Percentiles rank a stretch among this genome's conserved stretches.
These are phyloP conservation scores for Trichosporon ovoides DNA, from an alignment of 1,284 basidiomycete species.

Conservation along the genomic window DNA sequence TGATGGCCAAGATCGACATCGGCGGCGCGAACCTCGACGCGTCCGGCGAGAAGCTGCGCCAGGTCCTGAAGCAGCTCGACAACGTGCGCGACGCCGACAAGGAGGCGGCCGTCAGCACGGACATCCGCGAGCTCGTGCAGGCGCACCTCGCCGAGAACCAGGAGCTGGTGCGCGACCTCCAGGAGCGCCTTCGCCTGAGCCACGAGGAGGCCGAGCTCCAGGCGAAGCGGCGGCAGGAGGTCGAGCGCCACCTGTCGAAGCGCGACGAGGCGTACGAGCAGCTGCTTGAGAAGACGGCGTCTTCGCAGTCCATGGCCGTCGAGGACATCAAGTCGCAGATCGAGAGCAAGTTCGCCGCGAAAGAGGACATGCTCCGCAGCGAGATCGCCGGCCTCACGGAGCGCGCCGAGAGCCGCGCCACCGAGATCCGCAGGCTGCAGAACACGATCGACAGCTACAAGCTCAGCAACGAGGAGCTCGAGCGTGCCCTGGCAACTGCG, in stretches of 20 bases:
- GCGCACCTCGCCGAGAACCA: conserved; percentile 87
- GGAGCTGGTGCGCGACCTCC: conserved; percentile 74
- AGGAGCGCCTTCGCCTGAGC: conserved; percentile 79
- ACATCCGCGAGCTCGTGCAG: conserved; percentile 58
- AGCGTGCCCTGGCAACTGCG: conserved; percentile 93
- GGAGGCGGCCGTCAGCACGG: conserved; percentile 32
- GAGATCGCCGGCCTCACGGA: conserved; percentile 85
- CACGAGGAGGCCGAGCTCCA: conserved; percentile 91
- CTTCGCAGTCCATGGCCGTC: conserved; percentile 54
- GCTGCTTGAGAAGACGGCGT: conserved; percentile 58
- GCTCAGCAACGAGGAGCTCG: conserved; percentile 95
- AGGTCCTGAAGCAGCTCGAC: conserved; percentile 40
- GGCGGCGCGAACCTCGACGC: conserved; percentile 33
- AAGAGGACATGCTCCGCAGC: conserved; percentile 79
- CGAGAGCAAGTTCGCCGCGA: conserved; percentile 86
- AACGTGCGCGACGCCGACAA: conserved; percentile 17
- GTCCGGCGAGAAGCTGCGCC: conserved; percentile 39
- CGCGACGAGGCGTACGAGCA: conserved; percentile 95
- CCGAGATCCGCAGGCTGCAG: conserved; percentile 79
- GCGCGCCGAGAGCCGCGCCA: conserved; percentile 78
- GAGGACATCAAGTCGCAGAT: conserved; percentile 90
- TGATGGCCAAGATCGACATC: conserved; percentile 99
- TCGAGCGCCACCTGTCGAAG: conserved; percentile 73
- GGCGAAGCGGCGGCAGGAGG: conserved; percentile 73
- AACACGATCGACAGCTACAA: conserved; percentile 87